Conservation (phyloP, 768 basidiomycete genomes). For the Rhodotorula kratochvilovae region DNA sequence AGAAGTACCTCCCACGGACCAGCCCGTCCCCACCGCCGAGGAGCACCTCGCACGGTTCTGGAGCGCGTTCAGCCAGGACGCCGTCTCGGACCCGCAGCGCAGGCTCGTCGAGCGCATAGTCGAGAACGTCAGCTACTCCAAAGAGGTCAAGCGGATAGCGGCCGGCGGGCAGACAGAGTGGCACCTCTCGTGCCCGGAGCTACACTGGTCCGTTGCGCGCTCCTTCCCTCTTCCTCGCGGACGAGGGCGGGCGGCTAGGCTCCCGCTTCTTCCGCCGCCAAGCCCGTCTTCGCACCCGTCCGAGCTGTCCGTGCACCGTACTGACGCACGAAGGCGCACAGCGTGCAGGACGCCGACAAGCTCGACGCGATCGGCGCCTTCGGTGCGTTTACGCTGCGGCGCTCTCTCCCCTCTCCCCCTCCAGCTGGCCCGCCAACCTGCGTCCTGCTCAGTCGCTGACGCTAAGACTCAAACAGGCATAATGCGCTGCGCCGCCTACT, state of each 20-base stretch:
- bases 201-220: conserved; percentile 27
- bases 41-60: conserved; percentile 8
- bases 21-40: not conserved
- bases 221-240: not conserved
- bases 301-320: not conserved
- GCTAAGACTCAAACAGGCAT: no score
- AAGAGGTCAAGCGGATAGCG: conserved; percentile 26
- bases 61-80: not conserved
- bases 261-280: no score
- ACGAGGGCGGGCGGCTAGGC: no score
- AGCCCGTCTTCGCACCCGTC: no score
- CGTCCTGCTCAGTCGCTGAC: no score
- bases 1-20: conserved; percentile 32
- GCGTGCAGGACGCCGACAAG: conserved; percentile 39
- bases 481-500: conserved; percentile 41
- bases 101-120: conserved; percentile 25
- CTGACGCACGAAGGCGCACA: not conserved
- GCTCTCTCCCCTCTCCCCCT: no score
- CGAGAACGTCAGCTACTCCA: conserved; percentile 36
- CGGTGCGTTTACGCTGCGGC: conserved; percentile 11
- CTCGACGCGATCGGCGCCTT: conserved; percentile 40
- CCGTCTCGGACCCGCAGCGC: not conserved
- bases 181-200: conserved; percentile 20
- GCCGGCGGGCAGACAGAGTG: conserved; percentile 13
- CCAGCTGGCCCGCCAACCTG: no score